Percentiles rank a stretch among this genome's conserved stretches.
Evolutionary conservation across 192 early-diverging fungal genomes (phyloP).

Genomic region (Dissophora globulifera): DNA sequence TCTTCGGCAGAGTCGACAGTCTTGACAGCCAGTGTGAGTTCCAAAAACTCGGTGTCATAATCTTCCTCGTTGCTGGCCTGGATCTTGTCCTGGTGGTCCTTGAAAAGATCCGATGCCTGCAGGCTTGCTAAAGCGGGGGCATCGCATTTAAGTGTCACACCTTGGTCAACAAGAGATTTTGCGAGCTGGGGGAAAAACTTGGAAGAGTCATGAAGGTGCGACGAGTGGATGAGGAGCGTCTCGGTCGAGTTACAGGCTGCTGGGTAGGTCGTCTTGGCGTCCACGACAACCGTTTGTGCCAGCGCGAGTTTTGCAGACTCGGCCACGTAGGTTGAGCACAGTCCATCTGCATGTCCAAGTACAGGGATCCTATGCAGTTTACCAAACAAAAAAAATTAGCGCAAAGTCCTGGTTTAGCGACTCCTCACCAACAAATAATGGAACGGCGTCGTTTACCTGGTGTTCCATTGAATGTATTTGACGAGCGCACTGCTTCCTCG

Average conservation of each 20-base stretch:
- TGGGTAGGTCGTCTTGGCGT: constrained; percentile 84
- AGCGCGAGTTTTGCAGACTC: constrained; percentile 80
- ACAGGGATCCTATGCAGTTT: constrained; percentile 99
- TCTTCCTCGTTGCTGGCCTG: constrained; percentile 64
- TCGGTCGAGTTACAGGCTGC: constrained; percentile 97
- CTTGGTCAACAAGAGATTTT: constrained; percentile 65
- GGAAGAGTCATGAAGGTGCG: constrained; percentile 39
- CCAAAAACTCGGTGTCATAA: constrained; percentile 93
- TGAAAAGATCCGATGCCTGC: constrained; percentile 16
- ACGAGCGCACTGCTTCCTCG: constrained; percentile 93
- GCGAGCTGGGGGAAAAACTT: constrained; percentile 68
- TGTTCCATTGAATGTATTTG: constrained; percentile 90
- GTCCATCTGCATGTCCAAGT: constrained; percentile 98
- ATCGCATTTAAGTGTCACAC: constrained; percentile 64
- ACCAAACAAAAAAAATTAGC: too few species aligned
- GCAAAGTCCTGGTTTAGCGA: too few species aligned
- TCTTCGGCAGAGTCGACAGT: constrained; percentile 77
- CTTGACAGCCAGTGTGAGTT: constrained; percentile 84
- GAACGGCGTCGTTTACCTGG: constrained; percentile 64
- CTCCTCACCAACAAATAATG: not conserved
- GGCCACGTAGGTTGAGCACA: constrained; percentile 94
- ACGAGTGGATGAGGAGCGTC: constrained; percentile 86
- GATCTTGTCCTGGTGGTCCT: constrained; percentile 44
- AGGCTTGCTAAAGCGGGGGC: constrained; percentile 39
- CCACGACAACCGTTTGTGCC: constrained; percentile 84